Base-by-base conservation (phyloP, 2,329 filamentous ascomycete species). In the Cladosporium sp. region DNA sequence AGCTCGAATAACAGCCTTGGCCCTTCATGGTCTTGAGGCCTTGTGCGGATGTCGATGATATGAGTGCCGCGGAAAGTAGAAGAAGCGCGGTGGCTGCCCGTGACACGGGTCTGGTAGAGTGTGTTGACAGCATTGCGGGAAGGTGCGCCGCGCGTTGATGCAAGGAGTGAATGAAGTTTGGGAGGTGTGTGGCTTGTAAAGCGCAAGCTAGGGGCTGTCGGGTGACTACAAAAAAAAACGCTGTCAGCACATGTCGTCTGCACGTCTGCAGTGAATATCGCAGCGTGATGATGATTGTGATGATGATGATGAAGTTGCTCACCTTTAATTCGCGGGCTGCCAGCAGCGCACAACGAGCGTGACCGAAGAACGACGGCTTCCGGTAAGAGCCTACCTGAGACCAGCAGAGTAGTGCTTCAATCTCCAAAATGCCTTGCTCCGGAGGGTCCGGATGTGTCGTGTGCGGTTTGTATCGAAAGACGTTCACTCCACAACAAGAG, bases 1-100 rank as follows among this genome's bases (percentile, higher is more conserved):
- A 77, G 21, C 78, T 79, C 49, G 76, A 79, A 74, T 83, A 87
- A 77, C 86, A 88, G 54, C 85, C 85, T 54, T 81, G 75, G 25
- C 74, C 72, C 18, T 69, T 73, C 63, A 65, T 65, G 43, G 63
- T 59, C 46, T 34, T 57, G 18, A 65, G 56, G 18, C 43, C 56
- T 53, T 36, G 28, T 23, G 63, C 63, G 32, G 54, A 59, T 23
- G 63, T 59, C n/a, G 63, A 58, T 54, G 54, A 53, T 30, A 59
- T 65, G 56, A 65, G 23, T 10, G 48, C 60, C 13, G 60, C 39
- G 5, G 69, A 66, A 11, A 70, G 63, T 16, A 63, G 23, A 59
- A 65, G 48, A 48, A 68, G 64, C 46, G 54, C 46, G 64, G 43
- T 30, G 32, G 67, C 65, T 10, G 67, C 62, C 43, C 53, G 66